Evolutionary conservation across 2,329 filamentous ascomycete genomes (phyloP), one percentile per base, ranked within the genome.

Genomic region (Lanzia echinophila): DNA sequence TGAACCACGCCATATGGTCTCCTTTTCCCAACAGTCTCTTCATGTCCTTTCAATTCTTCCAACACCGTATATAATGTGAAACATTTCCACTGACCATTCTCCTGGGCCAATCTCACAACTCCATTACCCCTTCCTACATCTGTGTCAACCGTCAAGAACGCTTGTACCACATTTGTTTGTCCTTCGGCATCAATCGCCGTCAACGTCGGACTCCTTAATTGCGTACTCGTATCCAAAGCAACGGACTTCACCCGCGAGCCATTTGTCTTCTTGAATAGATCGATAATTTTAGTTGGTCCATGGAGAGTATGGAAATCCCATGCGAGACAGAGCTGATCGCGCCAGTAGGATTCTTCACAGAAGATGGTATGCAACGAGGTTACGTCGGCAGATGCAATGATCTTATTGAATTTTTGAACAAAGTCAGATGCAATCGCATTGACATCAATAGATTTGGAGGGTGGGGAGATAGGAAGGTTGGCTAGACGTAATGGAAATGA

Each of bases 41-140:
- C 77, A 48, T 75, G 68, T 0, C 76, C 79, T 3, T 71, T 77
- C 5, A 88, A 58, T 36, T 78, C 75, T 1, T 73, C 63, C 5
- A 88, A 69, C 0, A 74, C 72, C 0, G 84, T 87, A 62, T 81
- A 87, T 0, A 88, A 61, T 1, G 81, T 83, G 58, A 80, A 85
- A 0, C 81, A 77, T 63, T 82, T 84, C 83, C 82, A 87, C 6
- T 64, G 54, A 2, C 66, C 68, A 0, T 67, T 48, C 19, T 65
- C 42, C n/a, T 22, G 15, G 0, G 75, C 71, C 0, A 87, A 65
- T 3, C 81, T 71, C 0, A 79, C 71, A 1, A 87, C 60, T 1
- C 84, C 85, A 1, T 73, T 68, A 0, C 83, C 86, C 0, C 60
- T 59, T 0, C 84, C 84, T 1, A 79, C 60, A 5, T 72, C 68